Base-by-base conservation (phyloP, 108 stramenopile genomes). In the Epithemia pelagica region DNA sequence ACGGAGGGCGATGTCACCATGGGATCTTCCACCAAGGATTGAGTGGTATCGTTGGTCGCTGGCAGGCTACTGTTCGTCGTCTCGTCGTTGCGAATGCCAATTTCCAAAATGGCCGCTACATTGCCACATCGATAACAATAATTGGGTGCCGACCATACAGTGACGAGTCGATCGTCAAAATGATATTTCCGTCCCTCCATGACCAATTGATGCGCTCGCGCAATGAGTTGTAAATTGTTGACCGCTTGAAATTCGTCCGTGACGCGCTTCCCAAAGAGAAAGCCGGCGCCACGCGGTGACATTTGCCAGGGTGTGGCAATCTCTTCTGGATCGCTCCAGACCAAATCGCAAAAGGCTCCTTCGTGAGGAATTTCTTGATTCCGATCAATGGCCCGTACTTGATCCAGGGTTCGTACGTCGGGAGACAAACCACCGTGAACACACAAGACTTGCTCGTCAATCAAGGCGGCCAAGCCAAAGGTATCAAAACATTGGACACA, bases 291-390 rank as follows among this genome's bases (percentile, higher is more conserved):
- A 24, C 96, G 75, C 1, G 95, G 95, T 20, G 75, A 77, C 29
- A 85, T 56, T 66, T 78, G 75, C 85, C 85, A 82, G 23, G 74
- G 66, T 25, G 68, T 80, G 60, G 61, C 81, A 64, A 97, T 83
- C 63, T 99, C 99, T 72, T 99, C 99, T 1, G 99, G 99, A 74
- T 99, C 99, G 55, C 88, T 71, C 99, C 99, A 99, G 5, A 99
- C 89, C 60, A 99, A 81, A 84, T 99, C 99, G 72, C 97, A 98
- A 91, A 99, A 97, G 54, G 97, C 95, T 22, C 99, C 99, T 67
- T 99, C 99, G 69, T 99, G 99, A 18, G 99, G 99, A 19, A 99
- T 96, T 82, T 99, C 99, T 74, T 99, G 96, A 31, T 91, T 87
- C 57, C 97, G 86, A 73, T 97, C 95, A 68, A 97, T 80, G 58